A percentile compares a stretch with the other conserved stretches of the same genome.
phyloP scores from a whole-genome alignment of 148 eudicot genomes.

The Pouteria glomerata region DNA sequence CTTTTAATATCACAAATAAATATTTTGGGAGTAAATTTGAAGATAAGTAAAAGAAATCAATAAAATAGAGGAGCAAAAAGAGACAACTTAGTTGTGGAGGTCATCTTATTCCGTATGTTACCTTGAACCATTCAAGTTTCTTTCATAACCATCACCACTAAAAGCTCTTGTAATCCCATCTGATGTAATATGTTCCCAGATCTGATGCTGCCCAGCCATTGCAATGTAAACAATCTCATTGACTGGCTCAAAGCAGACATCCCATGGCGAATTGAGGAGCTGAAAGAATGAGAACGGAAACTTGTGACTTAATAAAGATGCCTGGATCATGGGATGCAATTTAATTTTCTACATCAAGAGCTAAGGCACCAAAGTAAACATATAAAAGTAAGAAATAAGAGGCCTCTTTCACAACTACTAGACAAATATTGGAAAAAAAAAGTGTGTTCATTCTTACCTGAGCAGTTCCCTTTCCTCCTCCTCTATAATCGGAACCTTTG shows the following conservation, averaged over 20 bases:
- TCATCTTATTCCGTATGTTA: constrained; percentile 16
- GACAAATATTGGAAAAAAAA: no score
- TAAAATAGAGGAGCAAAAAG: constrained; percentile 8
- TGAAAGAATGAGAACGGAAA: constrained; percentile 30
- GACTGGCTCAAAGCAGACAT: constrained; percentile 75
- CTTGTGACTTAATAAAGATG: not conserved
- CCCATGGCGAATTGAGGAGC: constrained; percentile 99
- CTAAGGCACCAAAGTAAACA: not conserved
- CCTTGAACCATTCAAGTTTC: constrained; percentile 93
- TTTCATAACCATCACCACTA: constrained; percentile 96
- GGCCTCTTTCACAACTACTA: not conserved
- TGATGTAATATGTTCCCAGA: constrained; percentile 66
- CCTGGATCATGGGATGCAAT: not conserved
- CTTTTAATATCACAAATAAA: not conserved
- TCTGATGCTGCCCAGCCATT: constrained; percentile 99
- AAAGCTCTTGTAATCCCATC: constrained; percentile 66
- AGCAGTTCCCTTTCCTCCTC: constrained; percentile 70
- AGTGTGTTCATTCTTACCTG: constrained; percentile 62
- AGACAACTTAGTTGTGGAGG: not conserved
- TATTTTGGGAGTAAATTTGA: not conserved
- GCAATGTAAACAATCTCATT: constrained; percentile 77
- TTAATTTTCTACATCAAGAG: not conserved
- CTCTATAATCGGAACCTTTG: constrained; percentile 90
- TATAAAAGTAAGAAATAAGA: not conserved
- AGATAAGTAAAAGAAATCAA: constrained; percentile 5